Conservation (phyloP, 345 rosid species). For the Syzygium grande region DNA sequence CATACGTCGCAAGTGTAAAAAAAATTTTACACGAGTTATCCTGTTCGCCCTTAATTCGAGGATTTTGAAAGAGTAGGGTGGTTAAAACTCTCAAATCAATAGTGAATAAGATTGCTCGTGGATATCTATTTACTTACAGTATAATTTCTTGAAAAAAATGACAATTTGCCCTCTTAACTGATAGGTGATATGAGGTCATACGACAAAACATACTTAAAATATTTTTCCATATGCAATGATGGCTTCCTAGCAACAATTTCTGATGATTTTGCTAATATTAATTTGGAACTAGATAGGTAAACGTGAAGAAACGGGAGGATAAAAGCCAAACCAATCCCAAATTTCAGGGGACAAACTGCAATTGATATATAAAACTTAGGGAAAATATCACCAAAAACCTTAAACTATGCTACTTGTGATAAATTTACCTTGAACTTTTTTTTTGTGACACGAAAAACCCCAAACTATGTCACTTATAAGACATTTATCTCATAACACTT, state of each 20-base stretch:
- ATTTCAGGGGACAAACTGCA: background rate
- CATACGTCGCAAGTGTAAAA: background rate
- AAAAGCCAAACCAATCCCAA: background rate
- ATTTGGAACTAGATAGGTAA: background rate
- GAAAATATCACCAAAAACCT: no score
- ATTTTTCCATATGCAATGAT: background rate
- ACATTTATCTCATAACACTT: no score
- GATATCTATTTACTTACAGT: background rate
- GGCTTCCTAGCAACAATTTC: background rate
- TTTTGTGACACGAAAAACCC: no score
- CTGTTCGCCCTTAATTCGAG: fast-evolving
- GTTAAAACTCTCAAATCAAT: background rate
- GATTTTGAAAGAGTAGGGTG: fast-evolving
- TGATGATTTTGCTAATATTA: background rate
- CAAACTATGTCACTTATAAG: no score
- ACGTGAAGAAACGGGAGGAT: background rate
- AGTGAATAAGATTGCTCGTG: background rate
- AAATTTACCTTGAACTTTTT: no score
- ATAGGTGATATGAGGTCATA: background rate
- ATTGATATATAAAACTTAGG: no score
- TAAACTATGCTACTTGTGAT: no score
- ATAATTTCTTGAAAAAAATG: background rate
- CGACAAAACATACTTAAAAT: background rate
- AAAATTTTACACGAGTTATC: background rate
- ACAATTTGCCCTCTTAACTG: background rate